phyloP scores from a whole-genome alignment of 2,329 filamentous ascomycete species.

The Peltaster fructicola region DNA sequence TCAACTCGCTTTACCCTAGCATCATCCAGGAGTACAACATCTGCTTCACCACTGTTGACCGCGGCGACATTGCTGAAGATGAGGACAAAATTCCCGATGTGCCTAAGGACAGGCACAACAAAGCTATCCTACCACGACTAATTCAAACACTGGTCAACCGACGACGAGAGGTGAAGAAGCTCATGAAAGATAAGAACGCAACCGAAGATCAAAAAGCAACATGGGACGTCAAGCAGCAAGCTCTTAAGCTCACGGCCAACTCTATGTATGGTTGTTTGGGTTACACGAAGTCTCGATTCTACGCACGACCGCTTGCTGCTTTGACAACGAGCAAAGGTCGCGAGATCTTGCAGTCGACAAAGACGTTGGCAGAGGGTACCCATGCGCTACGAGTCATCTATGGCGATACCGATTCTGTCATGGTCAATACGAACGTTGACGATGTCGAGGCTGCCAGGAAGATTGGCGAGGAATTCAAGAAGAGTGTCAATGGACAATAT shows the following conservation, averaged over 20 bases:
- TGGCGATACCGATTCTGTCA: slow-evolving; percentile 96
- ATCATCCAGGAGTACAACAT: slow-evolving; percentile 99
- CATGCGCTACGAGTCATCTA: slow-evolving; percentile 82
- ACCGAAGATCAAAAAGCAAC: slow-evolving; percentile 74
- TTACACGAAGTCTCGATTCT: slow-evolving; percentile 93
- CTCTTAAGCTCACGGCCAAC: slow-evolving; percentile 92
- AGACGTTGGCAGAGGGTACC: slow-evolving; percentile 82
- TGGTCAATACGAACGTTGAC: slow-evolving; percentile 98
- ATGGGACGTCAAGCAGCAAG: slow-evolving; percentile 97
- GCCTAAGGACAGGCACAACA: slow-evolving; percentile 51
- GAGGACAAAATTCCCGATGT: slow-evolving; percentile 83
- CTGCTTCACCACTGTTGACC: slow-evolving; percentile 93
- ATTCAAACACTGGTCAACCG: slow-evolving; percentile 84
- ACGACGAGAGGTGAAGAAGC: slow-evolving; percentile 77
- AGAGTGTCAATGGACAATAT: slow-evolving; percentile 84
- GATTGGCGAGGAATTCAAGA: slow-evolving; percentile 89
- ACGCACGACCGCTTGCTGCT: slow-evolving; percentile 83
- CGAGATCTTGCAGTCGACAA: slow-evolving; percentile 91
- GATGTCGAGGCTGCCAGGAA: slow-evolving; percentile 79
- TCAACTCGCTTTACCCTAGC: slow-evolving; percentile 95
- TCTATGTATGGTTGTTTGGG: slow-evolving; percentile 99
- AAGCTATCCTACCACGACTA: slow-evolving; percentile 74
- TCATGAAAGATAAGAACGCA: slow-evolving; percentile 89
- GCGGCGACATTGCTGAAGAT: slow-evolving; percentile 53
- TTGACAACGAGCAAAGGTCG: slow-evolving; percentile 94